Percentiles rank a stretch among this genome's conserved stretches.
phyloP scores from a whole-genome alignment of 805 yeast species.

The Nakazawaea peltata region DNA sequence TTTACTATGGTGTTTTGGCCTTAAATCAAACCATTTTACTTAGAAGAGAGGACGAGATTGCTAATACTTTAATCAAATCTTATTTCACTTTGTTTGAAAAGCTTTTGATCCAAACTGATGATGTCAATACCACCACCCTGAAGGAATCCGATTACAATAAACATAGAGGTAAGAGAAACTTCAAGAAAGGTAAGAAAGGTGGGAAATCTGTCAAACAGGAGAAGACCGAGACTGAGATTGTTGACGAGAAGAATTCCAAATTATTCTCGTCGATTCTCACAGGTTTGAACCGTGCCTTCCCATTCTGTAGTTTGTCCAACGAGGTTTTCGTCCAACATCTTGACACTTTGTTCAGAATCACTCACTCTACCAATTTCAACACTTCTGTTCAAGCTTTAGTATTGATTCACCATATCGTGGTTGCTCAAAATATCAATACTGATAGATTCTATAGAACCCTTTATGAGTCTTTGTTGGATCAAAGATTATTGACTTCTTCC shows the following conservation, averaged over 20 bases:
- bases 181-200: slow-evolving; percentile 82
- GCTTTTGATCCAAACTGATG: slow-evolving; percentile 54
- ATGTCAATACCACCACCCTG: slow-evolving; percentile 23
- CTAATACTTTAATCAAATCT: slow-evolving; percentile 75
- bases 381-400: slow-evolving; percentile 90
- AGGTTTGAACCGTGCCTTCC: slow-evolving; percentile 94
- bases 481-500: slow-evolving; percentile 75
- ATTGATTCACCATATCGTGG: slow-evolving; percentile 72
- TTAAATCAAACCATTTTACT: slow-evolving; percentile 89
- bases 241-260: slow-evolving; percentile 76
- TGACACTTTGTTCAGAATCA: slow-evolving; percentile 78
- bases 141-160: slow-evolving; percentile 45
- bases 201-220: slow-evolving; percentile 68
- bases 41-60: slow-evolving; percentile 66
- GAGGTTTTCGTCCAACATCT: slow-evolving; percentile 69
- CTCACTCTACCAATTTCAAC: slow-evolving; percentile 90
- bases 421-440: slow-evolving; percentile 44
- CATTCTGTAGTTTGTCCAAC: slow-evolving; percentile 71
- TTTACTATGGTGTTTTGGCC: slow-evolving; percentile 82
- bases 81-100: slow-evolving; percentile 86
- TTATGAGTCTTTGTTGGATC: slow-evolving; percentile 83
- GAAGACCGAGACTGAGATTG: slow-evolving; percentile 54
- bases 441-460: slow-evolving; percentile 81
- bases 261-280: slow-evolving; percentile 86
- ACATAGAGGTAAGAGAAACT: slow-evolving; percentile 62